These are phyloP conservation scores for Sporothrix mexicana DNA, from an alignment of 2,329 filamentous ascomycete genomes.

Conservation along the genomic window DNA sequence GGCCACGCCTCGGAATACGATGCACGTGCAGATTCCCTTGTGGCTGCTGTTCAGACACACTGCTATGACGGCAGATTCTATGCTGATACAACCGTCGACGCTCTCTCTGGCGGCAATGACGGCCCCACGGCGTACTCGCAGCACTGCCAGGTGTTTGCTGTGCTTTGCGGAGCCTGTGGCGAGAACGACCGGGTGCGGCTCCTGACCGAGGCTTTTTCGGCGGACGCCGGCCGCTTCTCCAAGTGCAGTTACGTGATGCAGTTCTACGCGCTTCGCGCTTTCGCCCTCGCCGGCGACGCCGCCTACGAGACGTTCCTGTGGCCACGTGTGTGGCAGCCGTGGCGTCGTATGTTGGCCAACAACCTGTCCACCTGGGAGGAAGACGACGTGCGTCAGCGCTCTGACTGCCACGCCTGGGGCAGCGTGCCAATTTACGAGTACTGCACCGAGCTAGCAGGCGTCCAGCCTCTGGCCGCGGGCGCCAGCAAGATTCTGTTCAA, in stretches of 20 bases:
- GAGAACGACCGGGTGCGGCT: slow-evolving; percentile 38
- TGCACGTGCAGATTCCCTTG: slow-evolving; percentile 39
- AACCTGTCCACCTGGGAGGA: slow-evolving; percentile 52
- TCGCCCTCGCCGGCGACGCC: slow-evolving; percentile 42
- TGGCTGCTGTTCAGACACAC: slow-evolving; percentile 42
- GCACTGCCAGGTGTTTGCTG: slow-evolving; percentile 48
- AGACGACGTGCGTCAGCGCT: slow-evolving; percentile 50
- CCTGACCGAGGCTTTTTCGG: slow-evolving; percentile 41
- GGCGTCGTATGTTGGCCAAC: slow-evolving; percentile 47
- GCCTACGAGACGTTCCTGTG: slow-evolving; percentile 47
- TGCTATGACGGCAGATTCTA: slow-evolving; percentile 47
- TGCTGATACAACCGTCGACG: slow-evolving; percentile 40
- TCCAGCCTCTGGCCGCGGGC: slow-evolving; percentile 37
- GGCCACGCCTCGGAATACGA: slow-evolving; percentile 44
- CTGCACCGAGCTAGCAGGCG: slow-evolving; percentile 45
- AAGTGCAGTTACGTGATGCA: slow-evolving; percentile 49
- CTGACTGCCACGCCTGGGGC: slow-evolving; percentile 53
- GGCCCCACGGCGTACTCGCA: slow-evolving; percentile 42
- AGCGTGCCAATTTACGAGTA: slow-evolving; percentile 52
- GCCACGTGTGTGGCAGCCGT: slow-evolving; percentile 45
- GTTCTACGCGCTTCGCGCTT: slow-evolving; percentile 50
- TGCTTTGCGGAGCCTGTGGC: slow-evolving; percentile 44
- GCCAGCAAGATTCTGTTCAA: slow-evolving; percentile 40
- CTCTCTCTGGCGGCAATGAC: slow-evolving; percentile 39
- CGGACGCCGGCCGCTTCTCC: slow-evolving; percentile 40